A percentile compares a stretch with the other conserved stretches of the same genome.
Conservation (phyloP, 2,329 filamentous ascomycete species). For the Pestalotiopsis sp. region DNA sequence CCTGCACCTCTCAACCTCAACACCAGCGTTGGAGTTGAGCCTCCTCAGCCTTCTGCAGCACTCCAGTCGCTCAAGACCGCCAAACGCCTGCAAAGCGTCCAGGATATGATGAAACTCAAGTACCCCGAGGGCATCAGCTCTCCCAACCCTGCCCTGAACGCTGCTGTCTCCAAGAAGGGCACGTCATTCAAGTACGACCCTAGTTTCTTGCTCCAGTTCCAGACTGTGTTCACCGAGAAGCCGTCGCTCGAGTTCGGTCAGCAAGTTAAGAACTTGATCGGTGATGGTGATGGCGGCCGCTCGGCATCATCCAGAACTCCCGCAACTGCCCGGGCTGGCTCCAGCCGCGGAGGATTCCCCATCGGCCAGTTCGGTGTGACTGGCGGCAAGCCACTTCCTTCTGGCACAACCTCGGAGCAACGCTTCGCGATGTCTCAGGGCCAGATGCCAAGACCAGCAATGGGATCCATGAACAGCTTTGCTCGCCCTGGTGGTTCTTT, state of each 20-base stretch:
- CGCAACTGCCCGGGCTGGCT: slow-evolving; percentile 49
- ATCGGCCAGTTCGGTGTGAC: slow-evolving; percentile 72
- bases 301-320: slow-evolving; percentile 64
- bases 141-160: slow-evolving; percentile 89
- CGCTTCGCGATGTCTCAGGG: slow-evolving; percentile 69
- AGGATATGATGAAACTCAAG: slow-evolving; percentile 1
- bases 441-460: slow-evolving; percentile 49
- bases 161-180: slow-evolving; percentile 75
- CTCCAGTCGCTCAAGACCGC: slow-evolving; percentile 92
- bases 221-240: slow-evolving; percentile 94
- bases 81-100: slow-evolving; percentile 65
- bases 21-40: slow-evolving; percentile 77
- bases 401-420: slow-evolving; percentile 76
- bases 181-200: slow-evolving; percentile 93
- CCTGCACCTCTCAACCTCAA: slow-evolving; percentile 87
- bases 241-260: slow-evolving; percentile 91
- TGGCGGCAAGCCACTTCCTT: slow-evolving; percentile 61
- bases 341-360: slow-evolving; percentile 53
- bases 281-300: slow-evolving; percentile 69
- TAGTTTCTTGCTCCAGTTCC: slow-evolving; percentile 94
- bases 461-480: slow-evolving; percentile 59
- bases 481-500: slow-evolving; percentile 64
- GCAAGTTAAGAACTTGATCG: slow-evolving; percentile 84
- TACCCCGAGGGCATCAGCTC: slow-evolving; percentile 69
- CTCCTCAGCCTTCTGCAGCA: slow-evolving; percentile 89